A percentile compares a stretch with the other conserved stretches of the same genome.
phyloP scores from a whole-genome alignment of 352 stramenopile genomes.

The Phytophthora sansomeana region DNA sequence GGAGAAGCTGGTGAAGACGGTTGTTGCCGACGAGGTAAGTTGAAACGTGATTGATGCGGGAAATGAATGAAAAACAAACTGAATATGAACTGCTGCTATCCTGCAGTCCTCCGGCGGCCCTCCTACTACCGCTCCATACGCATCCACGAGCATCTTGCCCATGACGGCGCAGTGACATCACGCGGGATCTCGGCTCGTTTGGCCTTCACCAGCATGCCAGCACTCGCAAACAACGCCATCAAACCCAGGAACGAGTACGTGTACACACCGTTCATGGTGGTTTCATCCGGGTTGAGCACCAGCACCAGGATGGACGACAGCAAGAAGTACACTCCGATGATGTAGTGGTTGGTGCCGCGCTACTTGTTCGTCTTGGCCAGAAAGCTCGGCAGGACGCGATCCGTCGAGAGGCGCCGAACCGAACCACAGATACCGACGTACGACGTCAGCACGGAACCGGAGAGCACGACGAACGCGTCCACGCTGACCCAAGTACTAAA shows the following conservation, averaged over 20 bases:
- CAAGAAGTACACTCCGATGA: conserved; percentile 72
- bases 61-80: too few species aligned
- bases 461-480: conserved; percentile 88
- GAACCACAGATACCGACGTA: conserved; percentile 81
- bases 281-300: conserved; percentile 67
- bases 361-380: conserved; percentile 55
- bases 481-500: conserved; percentile 61
- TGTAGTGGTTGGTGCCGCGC: conserved; percentile 76
- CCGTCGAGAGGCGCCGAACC: conserved; percentile 75
- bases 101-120: too few species aligned
- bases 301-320: conserved; percentile 71
- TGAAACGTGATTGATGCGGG: too few species aligned
- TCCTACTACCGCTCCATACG: too few species aligned
- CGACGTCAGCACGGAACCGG: conserved; percentile 82
- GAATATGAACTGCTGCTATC: too few species aligned
- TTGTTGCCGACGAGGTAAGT: too few species aligned
- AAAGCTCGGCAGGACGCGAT: conserved; percentile 64
- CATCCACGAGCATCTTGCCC: too few species aligned
- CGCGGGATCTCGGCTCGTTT: conserved; percentile 79
- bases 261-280: conserved; percentile 79
- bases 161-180: conserved; percentile 64
- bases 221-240: conserved; percentile 82
- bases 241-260: conserved; percentile 85
- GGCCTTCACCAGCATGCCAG: conserved; percentile 84
- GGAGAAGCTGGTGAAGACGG: too few species aligned